A percentile compares a stretch with the other conserved stretches of the same genome.
phyloP scores from a whole-genome alignment of 2,329 filamentous ascomycete species.

The Alternaria metachromatica region DNA sequence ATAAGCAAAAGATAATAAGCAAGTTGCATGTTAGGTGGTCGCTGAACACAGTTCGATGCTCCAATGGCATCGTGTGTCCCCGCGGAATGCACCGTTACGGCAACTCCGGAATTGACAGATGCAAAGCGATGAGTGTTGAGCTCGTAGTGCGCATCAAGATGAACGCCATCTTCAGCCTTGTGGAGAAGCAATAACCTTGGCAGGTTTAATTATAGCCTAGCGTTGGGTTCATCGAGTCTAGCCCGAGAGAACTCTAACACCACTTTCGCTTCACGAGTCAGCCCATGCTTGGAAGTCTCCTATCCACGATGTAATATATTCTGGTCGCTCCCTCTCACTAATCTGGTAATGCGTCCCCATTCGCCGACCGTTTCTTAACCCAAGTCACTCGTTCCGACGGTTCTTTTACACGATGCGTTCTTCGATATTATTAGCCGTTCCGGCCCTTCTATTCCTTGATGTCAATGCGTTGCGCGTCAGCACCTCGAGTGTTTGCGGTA shows the following conservation, averaged over 20 bases:
- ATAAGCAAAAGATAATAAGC: neutral
- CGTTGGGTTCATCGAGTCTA: neutral
- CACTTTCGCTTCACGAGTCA: conserved; percentile 7
- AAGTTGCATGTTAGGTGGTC: neutral
- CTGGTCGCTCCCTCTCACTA: neutral
- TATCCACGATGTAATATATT: conserved; percentile 1
- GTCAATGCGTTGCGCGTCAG: neutral
- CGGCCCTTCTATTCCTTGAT: neutral
- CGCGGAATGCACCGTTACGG: neutral
- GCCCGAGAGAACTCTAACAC: conserved; percentile 1
- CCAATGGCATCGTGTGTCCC: neutral
- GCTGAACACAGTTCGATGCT: neutral
- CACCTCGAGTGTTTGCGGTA: neutral
- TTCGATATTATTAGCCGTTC: neutral
- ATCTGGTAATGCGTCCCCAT: neutral
- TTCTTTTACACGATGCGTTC: neutral
- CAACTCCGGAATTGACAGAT: neutral
- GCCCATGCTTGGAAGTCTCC: neutral
- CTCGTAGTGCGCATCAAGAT: conserved; percentile 1
- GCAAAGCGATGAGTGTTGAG: neutral
- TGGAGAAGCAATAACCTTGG: neutral
- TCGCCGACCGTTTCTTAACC: neutral
- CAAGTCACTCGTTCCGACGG: neutral
- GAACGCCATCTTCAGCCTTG: conserved; percentile 5
- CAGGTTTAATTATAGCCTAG: neutral